Evolutionary conservation across 192 early-diverging fungal species (phyloP), one percentile per base, ranked within the genome.

Genomic region (Hyaloraphidium curvatum): DNA sequence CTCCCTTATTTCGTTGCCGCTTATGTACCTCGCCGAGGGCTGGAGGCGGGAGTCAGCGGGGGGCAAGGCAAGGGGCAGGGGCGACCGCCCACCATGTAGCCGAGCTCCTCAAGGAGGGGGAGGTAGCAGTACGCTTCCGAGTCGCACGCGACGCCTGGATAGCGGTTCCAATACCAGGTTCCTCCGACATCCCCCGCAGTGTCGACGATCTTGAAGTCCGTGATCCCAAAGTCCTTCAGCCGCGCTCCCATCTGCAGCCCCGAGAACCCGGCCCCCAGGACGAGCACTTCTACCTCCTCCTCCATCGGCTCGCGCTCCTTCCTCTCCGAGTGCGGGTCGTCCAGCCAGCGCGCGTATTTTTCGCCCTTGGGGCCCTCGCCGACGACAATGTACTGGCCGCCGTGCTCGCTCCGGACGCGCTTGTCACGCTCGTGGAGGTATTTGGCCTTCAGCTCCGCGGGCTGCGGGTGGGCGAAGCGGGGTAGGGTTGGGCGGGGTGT

Each of bases 111-210:
- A 5, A 48, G 43, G 7, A 48, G 23, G 7, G 43, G 43, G 19
- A 48, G 43, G 23, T 48, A 48, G 43, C 43, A 48, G 19, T 48
- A 48, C 7, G 14, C 23, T 25, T 48, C 43, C 7, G 43, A 48
- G 19, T 48, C 43, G n/a, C n/a, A n/a, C n/a, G n/a, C n/a, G n/a
- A n/a, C n/a, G n/a, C n/a, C n/a, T n/a, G n/a, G n/a, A n/a, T n/a
- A n/a, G n/a, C n/a, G 17, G 43, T 48, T 48, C 43, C 43, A 48
- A 25, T 48, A 48, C 43, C 43, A 48, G 5, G 43, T 48, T 21
- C 43, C 43, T 11, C 43, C 43, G 19, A 48, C 14, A 19, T 48
- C 43, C 25, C 43, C 43, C 19, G 43, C n/a, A n/a, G n/a, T n/a
- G n/a, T n/a, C 43, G 14, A 48, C 9, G 23, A 48, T 48, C 23